Evolutionary conservation across 805 yeast species (phyloP).

Genomic region (Zygosaccharomyces pseudorouxii): DNA sequence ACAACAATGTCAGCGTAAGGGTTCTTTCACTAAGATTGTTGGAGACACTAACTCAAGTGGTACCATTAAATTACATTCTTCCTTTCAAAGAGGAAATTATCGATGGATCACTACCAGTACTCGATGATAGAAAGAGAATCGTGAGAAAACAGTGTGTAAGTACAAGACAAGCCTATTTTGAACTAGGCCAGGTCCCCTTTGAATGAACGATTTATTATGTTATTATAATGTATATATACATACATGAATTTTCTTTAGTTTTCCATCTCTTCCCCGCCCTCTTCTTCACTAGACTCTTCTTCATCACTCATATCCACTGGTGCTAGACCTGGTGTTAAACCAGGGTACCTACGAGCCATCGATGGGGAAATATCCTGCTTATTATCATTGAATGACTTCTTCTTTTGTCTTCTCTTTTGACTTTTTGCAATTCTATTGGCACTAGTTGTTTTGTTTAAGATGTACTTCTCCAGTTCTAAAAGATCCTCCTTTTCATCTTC

Average conservation of each 20-base stretch:
- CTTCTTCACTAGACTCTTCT: slow-evolving; percentile 37
- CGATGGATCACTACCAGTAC: slow-evolving; percentile 42
- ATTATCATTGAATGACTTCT: slow-evolving; percentile 32
- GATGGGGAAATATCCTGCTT: slow-evolving; percentile 12
- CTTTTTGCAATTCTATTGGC: slow-evolving; percentile 37
- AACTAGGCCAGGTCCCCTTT: slow-evolving; percentile 40
- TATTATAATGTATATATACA: slow-evolving; percentile 6
- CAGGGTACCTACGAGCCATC: slow-evolving; percentile 41
- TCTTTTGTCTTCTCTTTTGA: slow-evolving; percentile 27
- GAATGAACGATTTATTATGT: slow-evolving; percentile 21
- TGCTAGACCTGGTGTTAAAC: slow-evolving; percentile 81
- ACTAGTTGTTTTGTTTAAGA: slow-evolving; percentile 40
- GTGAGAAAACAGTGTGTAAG: slow-evolving; percentile 76
- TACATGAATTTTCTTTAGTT: slow-evolving; percentile 5
- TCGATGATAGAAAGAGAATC: slow-evolving; percentile 70
- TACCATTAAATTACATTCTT: slow-evolving; percentile 41
- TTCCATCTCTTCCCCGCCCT: slow-evolving; percentile 16
- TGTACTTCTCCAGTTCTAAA: slow-evolving; percentile 39
- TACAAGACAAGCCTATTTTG: slow-evolving; percentile 72
- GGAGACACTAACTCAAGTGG: slow-evolving; percentile 40
- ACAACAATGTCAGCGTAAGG: slow-evolving; percentile 49
- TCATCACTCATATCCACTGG: slow-evolving; percentile 68
- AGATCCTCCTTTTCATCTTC: slow-evolving; percentile 39
- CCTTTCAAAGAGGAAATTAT: slow-evolving; percentile 52
- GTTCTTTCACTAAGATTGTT: slow-evolving; percentile 55